phyloP scores from a whole-genome alignment of 805 yeast species.

The Priceomyces carsonii region DNA sequence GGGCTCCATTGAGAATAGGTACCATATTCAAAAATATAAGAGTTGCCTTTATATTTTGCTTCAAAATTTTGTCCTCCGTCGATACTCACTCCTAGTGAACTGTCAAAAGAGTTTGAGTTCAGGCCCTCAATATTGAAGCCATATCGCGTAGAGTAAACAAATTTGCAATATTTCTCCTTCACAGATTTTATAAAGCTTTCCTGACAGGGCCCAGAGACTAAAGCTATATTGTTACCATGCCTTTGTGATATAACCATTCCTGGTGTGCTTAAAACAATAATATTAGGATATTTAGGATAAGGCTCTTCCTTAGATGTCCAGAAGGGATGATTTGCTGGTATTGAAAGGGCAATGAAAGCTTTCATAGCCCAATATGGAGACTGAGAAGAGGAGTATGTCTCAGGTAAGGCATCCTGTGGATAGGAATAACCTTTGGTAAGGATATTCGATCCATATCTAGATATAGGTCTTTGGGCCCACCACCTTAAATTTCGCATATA shows the following conservation, averaged over 20 bases:
- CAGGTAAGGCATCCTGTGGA: constrained; percentile 13
- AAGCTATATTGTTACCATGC: constrained; percentile 9
- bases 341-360: constrained; percentile 10
- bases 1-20: constrained; percentile 11
- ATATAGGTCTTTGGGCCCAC: constrained; percentile 13
- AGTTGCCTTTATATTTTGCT: constrained; percentile 1
- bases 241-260: constrained; percentile 12
- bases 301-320: constrained; percentile 10
- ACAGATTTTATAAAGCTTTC: constrained; percentile 4
- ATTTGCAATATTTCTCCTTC: constrained; percentile 12
- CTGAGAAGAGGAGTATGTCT: constrained; percentile 13
- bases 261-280: constrained; percentile 3
- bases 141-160: constrained; percentile 13
- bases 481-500: constrained; percentile 10
- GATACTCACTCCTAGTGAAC: constrained; percentile 14
- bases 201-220: constrained; percentile 12
- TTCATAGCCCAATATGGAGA: constrained; percentile 15
- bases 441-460: constrained; percentile 8
- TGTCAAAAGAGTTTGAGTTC: constrained; percentile 9
- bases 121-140: constrained; percentile 11
- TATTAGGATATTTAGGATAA: constrained; percentile 4
- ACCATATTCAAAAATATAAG: constrained; percentile 3
- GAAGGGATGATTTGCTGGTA: constrained; percentile 12
- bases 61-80: constrained; percentile 5
- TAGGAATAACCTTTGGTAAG: constrained; percentile 13